A percentile compares a stretch with the other conserved stretches of the same genome.
phyloP scores from a whole-genome alignment of 805 yeast species.

The Schwanniomyces yamadae region DNA sequence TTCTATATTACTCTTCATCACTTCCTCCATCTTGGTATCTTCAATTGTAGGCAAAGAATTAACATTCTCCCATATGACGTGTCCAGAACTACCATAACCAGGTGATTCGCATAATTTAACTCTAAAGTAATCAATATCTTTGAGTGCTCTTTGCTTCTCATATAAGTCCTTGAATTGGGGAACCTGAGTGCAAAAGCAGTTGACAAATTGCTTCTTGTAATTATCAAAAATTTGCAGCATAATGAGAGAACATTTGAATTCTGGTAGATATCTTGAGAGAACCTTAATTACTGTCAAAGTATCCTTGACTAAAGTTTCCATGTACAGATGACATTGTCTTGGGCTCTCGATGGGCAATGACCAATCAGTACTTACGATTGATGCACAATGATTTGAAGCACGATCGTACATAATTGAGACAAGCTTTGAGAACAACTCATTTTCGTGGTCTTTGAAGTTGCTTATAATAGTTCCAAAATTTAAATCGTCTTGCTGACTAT shows the following conservation, averaged over 20 bases:
- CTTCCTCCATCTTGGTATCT: constrained; percentile 46
- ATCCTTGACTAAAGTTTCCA: constrained; percentile 66
- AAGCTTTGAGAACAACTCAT: constrained; percentile 60
- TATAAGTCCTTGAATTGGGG: constrained; percentile 49
- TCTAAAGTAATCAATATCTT: constrained; percentile 62
- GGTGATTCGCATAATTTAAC: constrained; percentile 58
- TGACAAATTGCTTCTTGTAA: constrained; percentile 55
- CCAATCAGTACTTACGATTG: constrained; percentile 51
- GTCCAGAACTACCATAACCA: constrained; percentile 63
- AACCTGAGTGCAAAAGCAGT: constrained; percentile 47
- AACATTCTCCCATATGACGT: constrained; percentile 59
- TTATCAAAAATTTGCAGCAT: constrained; percentile 53
- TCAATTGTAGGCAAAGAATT: constrained; percentile 52
- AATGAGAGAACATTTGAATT: constrained; percentile 43
- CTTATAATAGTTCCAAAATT: constrained; percentile 31
- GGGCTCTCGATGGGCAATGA: constrained; percentile 41
- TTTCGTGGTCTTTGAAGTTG: constrained; percentile 57
- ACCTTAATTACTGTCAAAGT: constrained; percentile 63
- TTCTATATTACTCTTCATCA: constrained; percentile 41
- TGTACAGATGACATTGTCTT: constrained; percentile 56
- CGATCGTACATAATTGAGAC: constrained; percentile 72
- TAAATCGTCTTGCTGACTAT: constrained; percentile 22
- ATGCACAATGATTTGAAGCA: constrained; percentile 48
- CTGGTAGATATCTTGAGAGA: constrained; percentile 56
- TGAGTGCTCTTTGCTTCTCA: constrained; percentile 53